phyloP scores from a whole-genome alignment of 140 eudicot genomes.

The Bidens hawaiensis region DNA sequence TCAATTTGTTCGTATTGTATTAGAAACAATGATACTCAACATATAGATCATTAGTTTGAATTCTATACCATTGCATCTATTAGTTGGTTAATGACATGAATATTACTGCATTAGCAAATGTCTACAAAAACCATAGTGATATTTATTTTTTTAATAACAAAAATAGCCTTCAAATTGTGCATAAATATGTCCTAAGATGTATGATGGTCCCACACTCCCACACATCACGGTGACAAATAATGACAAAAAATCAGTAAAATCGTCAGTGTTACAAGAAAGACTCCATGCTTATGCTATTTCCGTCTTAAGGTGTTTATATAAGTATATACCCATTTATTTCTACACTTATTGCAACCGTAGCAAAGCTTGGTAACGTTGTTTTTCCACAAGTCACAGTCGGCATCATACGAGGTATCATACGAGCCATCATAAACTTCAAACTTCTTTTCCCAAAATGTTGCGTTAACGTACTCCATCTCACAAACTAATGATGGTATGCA shows the following conservation, averaged over 20 bases:
- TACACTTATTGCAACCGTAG: constrained; percentile 39
- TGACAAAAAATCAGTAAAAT: constrained; percentile 36
- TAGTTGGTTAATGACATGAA: too few species aligned
- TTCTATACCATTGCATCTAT: too few species aligned
- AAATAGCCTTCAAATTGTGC: too few species aligned
- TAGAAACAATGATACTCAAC: constrained; percentile 19
- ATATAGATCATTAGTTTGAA: constrained; percentile 2
- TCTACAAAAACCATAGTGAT: too few species aligned
- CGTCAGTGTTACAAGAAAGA: constrained; percentile 31
- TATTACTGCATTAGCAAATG: too few species aligned
- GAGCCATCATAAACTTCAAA: not conserved
- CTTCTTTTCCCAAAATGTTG: constrained; percentile 37
- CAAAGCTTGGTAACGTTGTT: constrained; percentile 37
- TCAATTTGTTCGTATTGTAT: constrained; percentile 24
- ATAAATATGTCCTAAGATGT: too few species aligned
- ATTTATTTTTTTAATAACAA: too few species aligned
- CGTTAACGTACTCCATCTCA: constrained; percentile 37
- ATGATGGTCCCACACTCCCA: constrained; percentile 29
- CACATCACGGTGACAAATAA: constrained; percentile 20
- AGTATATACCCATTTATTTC: too few species aligned
- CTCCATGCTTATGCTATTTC: constrained; percentile 48
- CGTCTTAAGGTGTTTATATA: constrained; percentile 18
- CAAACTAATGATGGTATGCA: constrained; percentile 54
- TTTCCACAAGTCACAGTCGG: constrained; percentile 45
- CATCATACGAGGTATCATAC: constrained; percentile 8